Evolutionary conservation across 2,329 filamentous ascomycete species (phyloP), one percentile per base, ranked within the genome.

Genomic region (Microsporum audouinii): DNA sequence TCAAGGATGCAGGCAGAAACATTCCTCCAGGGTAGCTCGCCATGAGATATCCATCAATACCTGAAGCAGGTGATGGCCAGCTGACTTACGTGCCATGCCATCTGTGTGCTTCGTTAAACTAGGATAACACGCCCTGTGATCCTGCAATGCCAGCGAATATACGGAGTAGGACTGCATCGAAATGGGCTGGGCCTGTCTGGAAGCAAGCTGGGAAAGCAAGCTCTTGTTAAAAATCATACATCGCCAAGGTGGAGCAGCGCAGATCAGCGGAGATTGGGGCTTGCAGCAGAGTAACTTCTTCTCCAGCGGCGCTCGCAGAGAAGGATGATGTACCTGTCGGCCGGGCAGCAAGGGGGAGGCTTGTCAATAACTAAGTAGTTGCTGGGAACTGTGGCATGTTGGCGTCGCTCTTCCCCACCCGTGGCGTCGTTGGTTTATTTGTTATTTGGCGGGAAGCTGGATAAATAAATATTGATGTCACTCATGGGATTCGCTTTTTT

Each of bases 341-440:
- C 0, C 45, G 23, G 3, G n/a, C 51, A 8, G 33, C 27, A 31
- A 55, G 51, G 29, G 51, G 31, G 5, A 27, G 17, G 23, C 45
- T 29, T 36, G 51, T 51, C 45, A 8, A 51, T 47, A 47, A 43
- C 14, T n/a, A 43, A n/a, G 39, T 51, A 34, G 51, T 36, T 55
- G 51, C 51, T 55, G 51, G 45, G 31, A 36, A 31, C 27, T 4
- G 33, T 55, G 31, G 33, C 31, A 55, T 55, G 31, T n/a, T 12
- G 51, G 51, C 33, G 31, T 55, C 51, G 51, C 51, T 55, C 51
- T 55, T 55, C 51, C 51, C 51, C 51, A 55, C 51, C 17, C 51
- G 51, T 55, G 51, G 51, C 51, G 51, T 55, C 33, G 51, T 14
- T 36, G 51, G 51, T 55, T 55, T 55, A 55, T 55, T 55, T 55